Evolutionary conservation across 1,139 yeast species (phyloP).

Genomic region (Taiozyma onychis): DNA sequence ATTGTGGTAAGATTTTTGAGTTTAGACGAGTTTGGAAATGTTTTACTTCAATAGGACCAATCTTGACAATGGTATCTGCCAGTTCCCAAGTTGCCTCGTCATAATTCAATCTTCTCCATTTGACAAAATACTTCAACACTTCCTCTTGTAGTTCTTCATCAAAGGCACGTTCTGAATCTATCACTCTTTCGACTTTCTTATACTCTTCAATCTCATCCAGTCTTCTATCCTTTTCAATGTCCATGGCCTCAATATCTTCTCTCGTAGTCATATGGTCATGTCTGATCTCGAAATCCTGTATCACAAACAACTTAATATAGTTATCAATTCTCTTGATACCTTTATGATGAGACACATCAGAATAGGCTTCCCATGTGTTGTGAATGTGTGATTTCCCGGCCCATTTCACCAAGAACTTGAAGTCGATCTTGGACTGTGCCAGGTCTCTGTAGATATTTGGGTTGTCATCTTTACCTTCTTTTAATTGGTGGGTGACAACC

Average conservation of each 20-base stretch:
- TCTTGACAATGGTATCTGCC: slow-evolving; percentile 77
- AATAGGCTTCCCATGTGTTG: slow-evolving; percentile 88
- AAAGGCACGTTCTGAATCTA: slow-evolving; percentile 72
- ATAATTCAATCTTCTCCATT: slow-evolving; percentile 90
- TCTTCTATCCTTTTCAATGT: slow-evolving; percentile 79
- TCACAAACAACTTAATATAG: slow-evolving; percentile 73
- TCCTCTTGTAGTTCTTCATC: slow-evolving; percentile 52
- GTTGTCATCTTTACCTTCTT: slow-evolving; percentile 22
- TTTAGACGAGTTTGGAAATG: slow-evolving; percentile 76
- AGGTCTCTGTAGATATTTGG: slow-evolving; percentile 35
- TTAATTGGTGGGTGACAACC: slow-evolving; percentile 30
- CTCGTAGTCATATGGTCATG: slow-evolving; percentile 75
- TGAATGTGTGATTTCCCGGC: slow-evolving; percentile 82
- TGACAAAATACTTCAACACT: slow-evolving; percentile 75
- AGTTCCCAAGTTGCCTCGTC: slow-evolving; percentile 98
- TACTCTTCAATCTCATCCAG: slow-evolving; percentile 81
- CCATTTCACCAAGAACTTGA: slow-evolving; percentile 79
- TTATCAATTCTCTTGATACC: slow-evolving; percentile 89
- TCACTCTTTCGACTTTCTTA: slow-evolving; percentile 84
- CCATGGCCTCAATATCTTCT: slow-evolving; percentile 92
- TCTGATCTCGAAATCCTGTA: slow-evolving; percentile 70
- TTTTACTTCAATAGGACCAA: slow-evolving; percentile 81
- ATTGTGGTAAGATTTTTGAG: slow-evolving; percentile 78
- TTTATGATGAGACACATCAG: slow-evolving; percentile 42
- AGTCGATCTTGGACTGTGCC: slow-evolving; percentile 53